Conservation (phyloP, 2,329 filamentous ascomycete genomes). For the Fusarium citri region DNA sequence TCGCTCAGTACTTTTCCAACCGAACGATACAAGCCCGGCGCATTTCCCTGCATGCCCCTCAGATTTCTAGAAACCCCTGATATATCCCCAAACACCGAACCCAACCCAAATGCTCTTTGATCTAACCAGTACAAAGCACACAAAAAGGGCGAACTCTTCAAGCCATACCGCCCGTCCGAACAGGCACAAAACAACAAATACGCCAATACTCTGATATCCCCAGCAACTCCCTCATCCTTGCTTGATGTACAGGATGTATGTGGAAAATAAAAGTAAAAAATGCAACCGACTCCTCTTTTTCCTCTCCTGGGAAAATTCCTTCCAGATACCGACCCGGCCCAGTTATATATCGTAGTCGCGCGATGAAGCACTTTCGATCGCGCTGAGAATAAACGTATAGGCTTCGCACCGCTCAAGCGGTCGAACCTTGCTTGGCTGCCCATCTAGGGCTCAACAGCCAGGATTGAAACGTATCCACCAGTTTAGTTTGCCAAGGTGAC, state of each 20-base stretch:
- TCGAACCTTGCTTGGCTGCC: slow-evolving; percentile 31
- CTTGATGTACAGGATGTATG: slow-evolving; percentile 36
- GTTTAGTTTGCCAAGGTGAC: slow-evolving; percentile 39
- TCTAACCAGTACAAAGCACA: slow-evolving; percentile 6
- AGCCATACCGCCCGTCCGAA: slow-evolving; percentile 15
- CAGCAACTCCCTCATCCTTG: slow-evolving; percentile 28
- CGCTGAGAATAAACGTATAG: slow-evolving; percentile 46
- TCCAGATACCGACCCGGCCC: slow-evolving; percentile 33
- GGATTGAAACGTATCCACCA: slow-evolving; percentile 40
- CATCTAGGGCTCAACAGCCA: slow-evolving; percentile 31
- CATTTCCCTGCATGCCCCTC: slow-evolving; percentile 38
- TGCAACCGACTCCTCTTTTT: slow-evolving; percentile 40
- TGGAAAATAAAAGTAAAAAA: slow-evolving; percentile 14
- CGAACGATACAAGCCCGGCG: slow-evolving; percentile 34
- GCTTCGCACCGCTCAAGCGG: slow-evolving; percentile 26
- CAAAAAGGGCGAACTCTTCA: slow-evolving; percentile 16
- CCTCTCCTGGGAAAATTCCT: slow-evolving; percentile 31
- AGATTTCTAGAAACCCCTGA: slow-evolving; percentile 30
- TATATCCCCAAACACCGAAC: slow-evolving; percentile 20
- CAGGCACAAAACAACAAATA: slow-evolving; percentile 29
- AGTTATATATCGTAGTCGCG: slow-evolving; percentile 43
- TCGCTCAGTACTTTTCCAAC: slow-evolving; percentile 47
- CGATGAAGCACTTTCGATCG: slow-evolving; percentile 49
- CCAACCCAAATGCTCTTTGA: slow-evolving; percentile 1
- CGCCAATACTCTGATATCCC: slow-evolving; percentile 32